phyloP scores from a whole-genome alignment of 2,329 filamentous ascomycete genomes.

The Immersiporthe knoxdaviesiana region DNA sequence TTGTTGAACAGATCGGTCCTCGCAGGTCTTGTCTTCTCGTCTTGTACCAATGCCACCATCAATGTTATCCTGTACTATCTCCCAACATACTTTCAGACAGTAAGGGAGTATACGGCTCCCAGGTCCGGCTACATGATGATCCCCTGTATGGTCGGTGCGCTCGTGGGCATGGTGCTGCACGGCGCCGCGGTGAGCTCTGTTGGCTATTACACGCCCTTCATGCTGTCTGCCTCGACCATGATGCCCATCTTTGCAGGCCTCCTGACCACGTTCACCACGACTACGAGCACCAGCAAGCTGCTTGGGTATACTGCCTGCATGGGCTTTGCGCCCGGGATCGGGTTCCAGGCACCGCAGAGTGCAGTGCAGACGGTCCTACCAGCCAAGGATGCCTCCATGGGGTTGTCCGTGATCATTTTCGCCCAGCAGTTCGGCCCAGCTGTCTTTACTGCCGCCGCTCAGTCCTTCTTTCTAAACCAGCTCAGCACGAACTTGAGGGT shows the following conservation, averaged over 20 bases:
- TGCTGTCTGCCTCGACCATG: constrained; percentile 16
- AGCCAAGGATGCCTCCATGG: constrained; percentile 4
- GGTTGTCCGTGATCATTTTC: constrained; percentile 30
- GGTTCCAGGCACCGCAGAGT: constrained; percentile 23
- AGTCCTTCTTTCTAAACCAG: constrained; percentile 42
- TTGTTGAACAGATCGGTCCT: constrained; percentile 37
- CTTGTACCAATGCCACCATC: constrained; percentile 32
- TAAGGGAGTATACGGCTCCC: constrained; percentile 39
- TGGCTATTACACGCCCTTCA: constrained; percentile 26
- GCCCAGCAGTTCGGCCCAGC: constrained; percentile 47
- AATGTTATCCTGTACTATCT: constrained; percentile 39
- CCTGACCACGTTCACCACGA: constrained; percentile 22
- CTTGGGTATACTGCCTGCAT: constrained; percentile 25
- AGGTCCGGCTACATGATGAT: constrained; percentile 41
- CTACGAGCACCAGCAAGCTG: not conserved
- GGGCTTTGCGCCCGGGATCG: constrained; percentile 20
- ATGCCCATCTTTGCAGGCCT: constrained; percentile 26
- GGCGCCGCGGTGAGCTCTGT: constrained; percentile 40
- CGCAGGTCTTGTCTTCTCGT: constrained; percentile 39
- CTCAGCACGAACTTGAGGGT: constrained; percentile 31
- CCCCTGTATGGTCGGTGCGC: constrained; percentile 41
- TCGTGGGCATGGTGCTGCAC: constrained; percentile 42
- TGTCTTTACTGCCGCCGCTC: constrained; percentile 45
- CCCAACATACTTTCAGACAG: constrained; percentile 46
- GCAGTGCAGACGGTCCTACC: constrained; percentile 29